Conservation (phyloP, 148 eudicot genomes). For the Hydrangea macrophylla region DNA sequence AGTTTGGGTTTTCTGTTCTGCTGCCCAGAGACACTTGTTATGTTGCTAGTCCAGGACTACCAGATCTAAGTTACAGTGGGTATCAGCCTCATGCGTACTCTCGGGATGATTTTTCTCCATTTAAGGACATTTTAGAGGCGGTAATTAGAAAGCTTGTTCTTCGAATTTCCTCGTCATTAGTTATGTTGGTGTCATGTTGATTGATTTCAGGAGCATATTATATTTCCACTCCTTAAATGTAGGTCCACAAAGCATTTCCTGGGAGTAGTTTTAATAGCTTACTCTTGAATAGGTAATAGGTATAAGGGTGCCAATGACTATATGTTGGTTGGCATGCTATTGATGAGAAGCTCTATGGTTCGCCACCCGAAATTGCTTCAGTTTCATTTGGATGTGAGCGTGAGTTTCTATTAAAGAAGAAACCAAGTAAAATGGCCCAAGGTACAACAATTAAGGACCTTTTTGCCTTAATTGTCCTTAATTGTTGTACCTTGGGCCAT, state of each 20-base stretch:
- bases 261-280: conserved; percentile 83
- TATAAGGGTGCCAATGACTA: conserved; percentile 79
- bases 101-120: conserved; percentile 81
- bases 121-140: conserved; percentile 47
- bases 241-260: conserved; percentile 74
- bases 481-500: no score
- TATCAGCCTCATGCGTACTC: conserved; percentile 71
- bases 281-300: conserved; percentile 69
- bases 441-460: no score
- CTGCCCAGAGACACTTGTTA: conserved; percentile 97
- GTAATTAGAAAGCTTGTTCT: conserved; percentile 35
- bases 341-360: conserved; percentile 84
- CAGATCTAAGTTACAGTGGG: conserved; percentile 66
- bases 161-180: neutral
- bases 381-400: conserved; percentile 96
- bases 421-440: conserved; percentile 31
- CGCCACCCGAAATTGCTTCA: conserved; percentile 86
- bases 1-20: neutral
- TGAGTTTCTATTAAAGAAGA: conserved; percentile 73
- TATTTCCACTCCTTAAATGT: conserved; percentile 15
- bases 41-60: conserved; percentile 58
- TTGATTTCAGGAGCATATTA: neutral
- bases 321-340: conserved; percentile 95
- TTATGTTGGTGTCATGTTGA: no score
- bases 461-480: no score